These are phyloP conservation scores for Talaromyces thailandensis DNA, from an alignment of 495 filamentous ascomycete species.

Conservation along the genomic window DNA sequence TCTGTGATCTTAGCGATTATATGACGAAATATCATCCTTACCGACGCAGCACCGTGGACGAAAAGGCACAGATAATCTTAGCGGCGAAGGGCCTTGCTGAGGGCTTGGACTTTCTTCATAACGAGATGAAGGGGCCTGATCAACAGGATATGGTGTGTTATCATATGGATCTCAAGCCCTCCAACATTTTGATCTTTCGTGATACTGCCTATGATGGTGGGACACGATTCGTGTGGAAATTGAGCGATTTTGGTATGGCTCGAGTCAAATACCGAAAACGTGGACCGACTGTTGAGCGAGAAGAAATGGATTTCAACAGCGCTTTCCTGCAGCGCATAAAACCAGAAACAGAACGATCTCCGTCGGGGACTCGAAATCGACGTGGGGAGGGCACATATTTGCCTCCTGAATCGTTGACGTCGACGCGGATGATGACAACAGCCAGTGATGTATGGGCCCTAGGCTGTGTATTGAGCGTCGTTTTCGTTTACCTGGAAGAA, in stretches of 20 bases:
- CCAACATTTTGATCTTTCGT: conserved; percentile 24
- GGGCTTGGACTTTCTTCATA: conserved; percentile 26
- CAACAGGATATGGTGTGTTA: conserved; percentile 21
- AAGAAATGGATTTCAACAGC: conserved; percentile 5
- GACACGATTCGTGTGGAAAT: conserved; percentile 20
- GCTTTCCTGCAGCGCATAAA: neutral
- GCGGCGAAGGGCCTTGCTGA: conserved; percentile 20
- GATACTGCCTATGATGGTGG: conserved; percentile 9
- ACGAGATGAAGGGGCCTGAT: conserved; percentile 16
- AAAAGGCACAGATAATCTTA: conserved; percentile 17
- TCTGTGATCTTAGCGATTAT: conserved; percentile 22
- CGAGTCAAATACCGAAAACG: conserved; percentile 16
- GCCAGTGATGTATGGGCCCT: conserved; percentile 29
- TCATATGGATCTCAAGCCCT: conserved; percentile 30
- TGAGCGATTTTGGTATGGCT: conserved; percentile 32
- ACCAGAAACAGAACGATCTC: conserved; percentile 6
- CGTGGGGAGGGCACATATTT: conserved; percentile 20
- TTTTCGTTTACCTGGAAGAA: conserved; percentile 22
- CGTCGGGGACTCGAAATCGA: conserved; percentile 13
- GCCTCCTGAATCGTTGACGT: conserved; percentile 18
- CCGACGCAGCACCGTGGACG: conserved; percentile 1
- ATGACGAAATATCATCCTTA: conserved; percentile 16
- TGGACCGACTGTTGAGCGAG: conserved; percentile 9
- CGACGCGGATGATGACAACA: conserved; percentile 17
- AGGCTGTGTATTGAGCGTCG: conserved; percentile 24